These are phyloP conservation scores for Leishmania aethiopica DNA, from an alignment of 208 protist genomes.

Conservation along the genomic window DNA sequence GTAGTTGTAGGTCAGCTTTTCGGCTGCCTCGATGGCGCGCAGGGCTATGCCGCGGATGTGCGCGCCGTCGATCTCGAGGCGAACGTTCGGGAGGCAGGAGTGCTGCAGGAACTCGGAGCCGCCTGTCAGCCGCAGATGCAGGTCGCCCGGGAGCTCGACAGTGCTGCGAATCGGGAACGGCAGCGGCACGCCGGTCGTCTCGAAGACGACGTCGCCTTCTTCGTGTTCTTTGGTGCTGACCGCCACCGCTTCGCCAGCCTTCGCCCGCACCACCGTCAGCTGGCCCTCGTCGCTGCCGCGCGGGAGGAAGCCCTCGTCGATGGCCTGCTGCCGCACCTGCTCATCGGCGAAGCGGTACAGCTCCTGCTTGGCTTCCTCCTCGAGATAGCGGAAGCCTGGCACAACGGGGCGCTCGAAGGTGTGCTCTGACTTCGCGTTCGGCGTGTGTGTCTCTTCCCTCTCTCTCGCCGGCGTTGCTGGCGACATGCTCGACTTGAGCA, in stretches of 20 bases:
- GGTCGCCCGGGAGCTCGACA: conserved; percentile 70
- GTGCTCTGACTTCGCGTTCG: not conserved
- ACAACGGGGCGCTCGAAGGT: conserved; percentile 38
- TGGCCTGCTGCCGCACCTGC: conserved; percentile 70
- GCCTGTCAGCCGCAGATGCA: conserved; percentile 76
- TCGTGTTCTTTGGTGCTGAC: conserved; percentile 48
- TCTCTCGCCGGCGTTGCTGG: not conserved
- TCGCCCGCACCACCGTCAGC: conserved; percentile 51
- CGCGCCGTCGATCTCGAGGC: conserved; percentile 70
- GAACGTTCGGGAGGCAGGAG: conserved; percentile 85
- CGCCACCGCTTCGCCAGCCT: conserved; percentile 40
- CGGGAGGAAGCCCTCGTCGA: conserved; percentile 73
- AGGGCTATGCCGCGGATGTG: conserved; percentile 70
- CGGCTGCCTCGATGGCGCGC: conserved; percentile 70
- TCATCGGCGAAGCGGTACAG: conserved; percentile 81
- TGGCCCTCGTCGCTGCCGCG: conserved; percentile 45
- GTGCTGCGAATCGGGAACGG: conserved; percentile 82
- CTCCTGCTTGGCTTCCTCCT: conserved; percentile 59
- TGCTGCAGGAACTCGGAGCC: conserved; percentile 83
- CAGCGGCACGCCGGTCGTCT: conserved; percentile 66
- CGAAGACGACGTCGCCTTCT: conserved; percentile 59
- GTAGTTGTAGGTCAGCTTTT: conserved; percentile 87
- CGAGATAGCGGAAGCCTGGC: conserved; percentile 63
- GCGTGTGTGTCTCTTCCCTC: not conserved
- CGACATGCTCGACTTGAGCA: conserved; percentile 19